phyloP scores from a whole-genome alignment of 129 eudicot genomes.

The Saposhnikovia divaricata region DNA sequence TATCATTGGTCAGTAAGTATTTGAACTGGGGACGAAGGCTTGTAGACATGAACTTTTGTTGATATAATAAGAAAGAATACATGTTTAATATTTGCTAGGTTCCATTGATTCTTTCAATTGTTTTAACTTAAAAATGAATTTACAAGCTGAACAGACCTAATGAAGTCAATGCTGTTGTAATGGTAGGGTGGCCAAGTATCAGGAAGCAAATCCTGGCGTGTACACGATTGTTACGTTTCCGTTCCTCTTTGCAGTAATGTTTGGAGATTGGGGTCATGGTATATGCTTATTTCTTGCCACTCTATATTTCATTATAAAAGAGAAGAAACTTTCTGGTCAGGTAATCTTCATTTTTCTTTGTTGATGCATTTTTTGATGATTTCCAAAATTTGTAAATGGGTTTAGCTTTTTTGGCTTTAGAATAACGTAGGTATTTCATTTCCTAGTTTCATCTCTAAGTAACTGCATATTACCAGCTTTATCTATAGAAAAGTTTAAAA shows the following conservation, averaged over 20 bases:
- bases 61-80: not conserved
- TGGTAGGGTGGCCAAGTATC: constrained; percentile 89
- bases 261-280: constrained; percentile 99
- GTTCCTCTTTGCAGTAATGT: constrained; percentile 90
- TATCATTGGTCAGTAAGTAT: not conserved
- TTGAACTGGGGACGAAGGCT: not conserved
- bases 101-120: not conserved
- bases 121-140: not conserved
- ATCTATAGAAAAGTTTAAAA: not conserved
- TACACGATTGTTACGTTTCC: constrained; percentile 81
- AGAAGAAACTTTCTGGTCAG: constrained; percentile 63
- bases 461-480: not conserved
- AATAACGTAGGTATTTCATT: not conserved
- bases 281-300: constrained; percentile 87
- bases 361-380: not conserved
- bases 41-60: not conserved
- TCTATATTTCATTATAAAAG: constrained; percentile 56
- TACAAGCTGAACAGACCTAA: not conserved
- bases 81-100: not conserved
- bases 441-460: not conserved
- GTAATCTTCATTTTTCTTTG: constrained; percentile 23
- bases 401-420: not conserved
- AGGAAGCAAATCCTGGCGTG: constrained; percentile 89
- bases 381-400: not conserved
- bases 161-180: not conserved